Base-by-base conservation (phyloP, 2,329 filamentous ascomycete species). In the Fusarium caatingaense region DNA sequence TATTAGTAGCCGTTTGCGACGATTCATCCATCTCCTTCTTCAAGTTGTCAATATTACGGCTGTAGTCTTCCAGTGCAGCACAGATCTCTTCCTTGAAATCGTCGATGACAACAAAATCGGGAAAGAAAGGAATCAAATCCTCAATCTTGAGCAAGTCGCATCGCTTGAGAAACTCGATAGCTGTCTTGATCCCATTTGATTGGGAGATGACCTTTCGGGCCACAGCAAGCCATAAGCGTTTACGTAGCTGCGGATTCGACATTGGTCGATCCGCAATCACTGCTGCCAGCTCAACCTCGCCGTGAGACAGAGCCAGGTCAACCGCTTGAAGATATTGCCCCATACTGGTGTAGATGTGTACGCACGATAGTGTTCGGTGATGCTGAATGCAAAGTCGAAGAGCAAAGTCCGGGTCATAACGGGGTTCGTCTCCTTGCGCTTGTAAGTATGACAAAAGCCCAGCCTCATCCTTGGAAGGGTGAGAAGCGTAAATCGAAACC, bases 11-110 rank as follows among this genome's bases (percentile, higher is more conserved):
- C 16, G 96, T 98, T 66, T 90, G 89, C 12, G 93, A 92, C 7
- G 91, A 93, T 77, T 97, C 93, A 78, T 99, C 96, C 96, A 99
- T 99, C 79, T 98, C 95, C 70, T 91, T 89, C 76, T 94, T 94
- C 41, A 99, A 83, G 3, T 85, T 85, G 76, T 98, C 96, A 72
- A 99, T 99, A 72, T 93, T 93, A 40, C 93, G 91, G 48, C 90
- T 92, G 82, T 99, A 99, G 69, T 97, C 93, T 80, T 99, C 96
- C 2, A 99, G 86, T 2, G 97, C 96, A 0, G 89, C 86, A 81
- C 96, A 99, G 40, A 99, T 98, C 78, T 99, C 96, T 69, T 98
- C 94, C 78, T 98, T 98, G 86, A 99, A 99, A 79, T 98, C 96
- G 78, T 99, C 96, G 67, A 99, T 98, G 54, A 98, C 92, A 25